These are phyloP conservation scores for Pichia nanzhaoensis DNA, from an alignment of 805 yeast genomes.

Conservation along the genomic window DNA sequence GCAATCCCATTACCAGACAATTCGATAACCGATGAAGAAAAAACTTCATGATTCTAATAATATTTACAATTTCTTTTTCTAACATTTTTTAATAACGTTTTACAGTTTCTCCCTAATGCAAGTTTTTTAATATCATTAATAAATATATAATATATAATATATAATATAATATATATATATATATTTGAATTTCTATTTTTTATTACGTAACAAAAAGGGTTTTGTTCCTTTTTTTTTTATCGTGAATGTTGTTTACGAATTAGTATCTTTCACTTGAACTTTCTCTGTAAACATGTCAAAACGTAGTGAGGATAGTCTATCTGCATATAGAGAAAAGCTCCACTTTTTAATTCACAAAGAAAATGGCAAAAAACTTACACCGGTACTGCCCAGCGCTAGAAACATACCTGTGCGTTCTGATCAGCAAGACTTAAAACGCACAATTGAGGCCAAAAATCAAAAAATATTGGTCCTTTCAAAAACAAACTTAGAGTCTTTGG, in stretches of 20 bases:
- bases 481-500: neutral
- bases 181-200: too few species aligned
- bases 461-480: slow-evolving; percentile 6
- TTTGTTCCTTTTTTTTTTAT: neutral
- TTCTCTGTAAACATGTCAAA: neutral
- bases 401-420: neutral
- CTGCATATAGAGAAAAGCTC: slow-evolving; percentile 4
- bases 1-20: slow-evolving; percentile 24
- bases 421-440: slow-evolving; percentile 5
- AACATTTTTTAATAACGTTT: too few species aligned
- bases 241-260: too few species aligned
- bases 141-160: too few species aligned
- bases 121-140: too few species aligned
- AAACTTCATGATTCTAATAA: slow-evolving; percentile 5
- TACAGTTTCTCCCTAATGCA: too few species aligned
- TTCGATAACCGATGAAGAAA: slow-evolving; percentile 21
- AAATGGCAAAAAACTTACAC: neutral
- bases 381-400: too few species aligned
- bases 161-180: too few species aligned
- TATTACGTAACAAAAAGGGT: too few species aligned
- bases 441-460: slow-evolving; percentile 8
- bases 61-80: too few species aligned
- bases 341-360: slow-evolving; percentile 1
- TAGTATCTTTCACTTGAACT: too few species aligned
- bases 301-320: neutral